phyloP scores from a whole-genome alignment of 768 basidiomycete species.

The Galerina sulciceps region DNA sequence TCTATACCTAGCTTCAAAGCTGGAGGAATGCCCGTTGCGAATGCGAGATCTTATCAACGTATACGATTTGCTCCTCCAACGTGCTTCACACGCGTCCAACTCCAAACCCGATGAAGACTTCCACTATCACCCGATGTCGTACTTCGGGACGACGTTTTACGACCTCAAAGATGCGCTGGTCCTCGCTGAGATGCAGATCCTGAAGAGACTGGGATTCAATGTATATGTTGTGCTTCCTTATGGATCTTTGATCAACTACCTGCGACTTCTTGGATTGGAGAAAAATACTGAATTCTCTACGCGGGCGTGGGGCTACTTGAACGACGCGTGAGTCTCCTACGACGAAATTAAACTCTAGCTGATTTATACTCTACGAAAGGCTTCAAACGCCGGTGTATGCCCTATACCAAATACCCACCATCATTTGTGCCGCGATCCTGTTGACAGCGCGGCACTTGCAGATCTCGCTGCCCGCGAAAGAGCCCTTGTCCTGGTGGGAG shows the following conservation, averaged over 20 bases:
- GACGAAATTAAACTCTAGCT: neutral
- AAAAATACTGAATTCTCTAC: conserved; percentile 70
- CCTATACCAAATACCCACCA: conserved; percentile 84
- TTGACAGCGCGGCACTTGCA: conserved; percentile 74
- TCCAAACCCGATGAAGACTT: conserved; percentile 44
- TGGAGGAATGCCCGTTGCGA: conserved; percentile 89
- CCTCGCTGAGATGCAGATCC: conserved; percentile 95
- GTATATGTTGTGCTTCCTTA: conserved; percentile 93
- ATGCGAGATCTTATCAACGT: conserved; percentile 96
- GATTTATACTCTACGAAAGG: conserved; percentile 41
- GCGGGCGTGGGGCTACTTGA: conserved; percentile 92
- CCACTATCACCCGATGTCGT: conserved; percentile 85
- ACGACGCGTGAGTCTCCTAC: conserved; percentile 79
- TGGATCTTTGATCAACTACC: conserved; percentile 92
- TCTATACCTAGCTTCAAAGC: conserved; percentile 84
- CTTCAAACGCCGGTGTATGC: conserved; percentile 94
- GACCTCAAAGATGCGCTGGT: conserved; percentile 94
- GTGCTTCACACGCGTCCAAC: conserved; percentile 57
- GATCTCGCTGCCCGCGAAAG: conserved; percentile 73
- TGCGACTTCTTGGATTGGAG: conserved; percentile 87
- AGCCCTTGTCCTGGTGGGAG: conserved; percentile 88
- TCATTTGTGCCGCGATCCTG: conserved; percentile 89
- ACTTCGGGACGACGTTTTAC: conserved; percentile 89
- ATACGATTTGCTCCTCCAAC: conserved; percentile 87
- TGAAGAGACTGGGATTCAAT: conserved; percentile 95